Evolutionary conservation across 2,329 filamentous ascomycete species (phyloP).

Genomic region (Chaetomium strumarium): DNA sequence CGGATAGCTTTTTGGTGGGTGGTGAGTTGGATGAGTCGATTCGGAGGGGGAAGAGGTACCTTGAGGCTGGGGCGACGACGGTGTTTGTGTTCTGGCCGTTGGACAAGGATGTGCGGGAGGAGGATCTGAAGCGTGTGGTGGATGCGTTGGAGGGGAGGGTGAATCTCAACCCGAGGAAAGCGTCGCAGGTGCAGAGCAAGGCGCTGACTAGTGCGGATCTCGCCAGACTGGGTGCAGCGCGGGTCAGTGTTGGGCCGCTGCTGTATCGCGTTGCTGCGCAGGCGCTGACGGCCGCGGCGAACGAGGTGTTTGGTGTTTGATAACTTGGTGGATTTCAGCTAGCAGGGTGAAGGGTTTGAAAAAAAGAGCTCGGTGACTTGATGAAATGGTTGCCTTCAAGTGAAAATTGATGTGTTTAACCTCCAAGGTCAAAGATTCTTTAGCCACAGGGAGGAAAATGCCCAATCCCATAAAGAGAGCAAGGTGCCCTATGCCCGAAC

Average conservation of each 20-base stretch:
- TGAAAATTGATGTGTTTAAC: too few species aligned
- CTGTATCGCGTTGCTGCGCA: slow-evolving; percentile 12
- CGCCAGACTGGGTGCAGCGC: slow-evolving; percentile 37
- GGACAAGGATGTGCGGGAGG: slow-evolving; percentile 27
- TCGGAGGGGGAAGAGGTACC: slow-evolving; percentile 40
- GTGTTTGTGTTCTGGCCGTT: slow-evolving; percentile 47
- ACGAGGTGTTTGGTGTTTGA: slow-evolving; percentile 10
- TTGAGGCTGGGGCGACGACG: slow-evolving; percentile 45
- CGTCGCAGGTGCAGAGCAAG: slow-evolving; percentile 26
- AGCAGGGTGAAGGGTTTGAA: too few species aligned
- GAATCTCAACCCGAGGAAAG: slow-evolving; percentile 26
- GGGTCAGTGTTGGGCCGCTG: slow-evolving; percentile 40
- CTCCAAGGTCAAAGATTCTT: too few species aligned
- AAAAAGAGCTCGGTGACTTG: too few species aligned
- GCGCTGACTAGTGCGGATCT: slow-evolving; percentile 30
- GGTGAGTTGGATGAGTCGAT: slow-evolving; percentile 33
- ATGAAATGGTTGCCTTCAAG: too few species aligned
- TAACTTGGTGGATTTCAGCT: background rate
- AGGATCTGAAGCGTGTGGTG: slow-evolving; percentile 36
- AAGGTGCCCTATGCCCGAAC: too few species aligned
- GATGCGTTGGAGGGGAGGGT: slow-evolving; percentile 37
- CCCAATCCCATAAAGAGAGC: too few species aligned
- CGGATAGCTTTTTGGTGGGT: slow-evolving; percentile 36
- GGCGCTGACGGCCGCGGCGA: slow-evolving; percentile 9
- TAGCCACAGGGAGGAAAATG: too few species aligned